Conservation (phyloP, 2,329 filamentous ascomycete genomes). For the Fusarium sp. region DNA sequence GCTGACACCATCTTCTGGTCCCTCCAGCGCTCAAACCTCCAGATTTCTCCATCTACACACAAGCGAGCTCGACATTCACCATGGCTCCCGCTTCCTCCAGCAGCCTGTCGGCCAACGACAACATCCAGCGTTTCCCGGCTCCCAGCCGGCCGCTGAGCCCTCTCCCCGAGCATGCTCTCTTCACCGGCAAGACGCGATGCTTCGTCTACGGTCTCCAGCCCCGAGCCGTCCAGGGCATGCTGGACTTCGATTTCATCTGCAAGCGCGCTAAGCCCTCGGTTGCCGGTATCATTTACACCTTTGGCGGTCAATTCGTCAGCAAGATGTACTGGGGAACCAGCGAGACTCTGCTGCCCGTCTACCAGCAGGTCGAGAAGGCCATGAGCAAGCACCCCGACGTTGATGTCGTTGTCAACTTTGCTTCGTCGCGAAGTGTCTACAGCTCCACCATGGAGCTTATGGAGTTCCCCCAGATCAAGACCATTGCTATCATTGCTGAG, state of each 20-base stretch:
- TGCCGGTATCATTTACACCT: constrained; percentile 99
- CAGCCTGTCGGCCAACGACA: constrained; percentile 89
- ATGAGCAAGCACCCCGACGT: constrained; percentile 97
- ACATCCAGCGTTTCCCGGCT: constrained; percentile 95
- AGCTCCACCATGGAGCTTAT: constrained; percentile 98
- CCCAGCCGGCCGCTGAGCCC: constrained; percentile 94
- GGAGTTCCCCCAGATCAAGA: constrained; percentile 96
- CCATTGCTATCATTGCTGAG: constrained; percentile 99
- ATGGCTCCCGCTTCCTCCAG: constrained; percentile 69
- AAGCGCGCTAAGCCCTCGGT: constrained; percentile 97
- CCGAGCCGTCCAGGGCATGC: constrained; percentile 90
- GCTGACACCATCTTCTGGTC: constrained; percentile 41
- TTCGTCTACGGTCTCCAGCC: constrained; percentile 99
- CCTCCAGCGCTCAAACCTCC: constrained; percentile 35
- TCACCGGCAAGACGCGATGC: constrained; percentile 99
- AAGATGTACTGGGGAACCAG: constrained; percentile 99
- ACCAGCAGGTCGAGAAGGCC: constrained; percentile 93
- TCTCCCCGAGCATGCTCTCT: constrained; percentile 87
- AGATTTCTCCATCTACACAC: constrained; percentile 32
- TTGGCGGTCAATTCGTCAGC: constrained; percentile 99
- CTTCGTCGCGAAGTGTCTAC: constrained; percentile 98
- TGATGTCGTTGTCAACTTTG: constrained; percentile 99
- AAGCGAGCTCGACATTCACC: constrained; percentile 44
- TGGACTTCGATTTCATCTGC: constrained; percentile 99
- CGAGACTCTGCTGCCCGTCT: constrained; percentile 97